Conservation (phyloP, 441 rosid species). For the Macaranga tanarius region DNA sequence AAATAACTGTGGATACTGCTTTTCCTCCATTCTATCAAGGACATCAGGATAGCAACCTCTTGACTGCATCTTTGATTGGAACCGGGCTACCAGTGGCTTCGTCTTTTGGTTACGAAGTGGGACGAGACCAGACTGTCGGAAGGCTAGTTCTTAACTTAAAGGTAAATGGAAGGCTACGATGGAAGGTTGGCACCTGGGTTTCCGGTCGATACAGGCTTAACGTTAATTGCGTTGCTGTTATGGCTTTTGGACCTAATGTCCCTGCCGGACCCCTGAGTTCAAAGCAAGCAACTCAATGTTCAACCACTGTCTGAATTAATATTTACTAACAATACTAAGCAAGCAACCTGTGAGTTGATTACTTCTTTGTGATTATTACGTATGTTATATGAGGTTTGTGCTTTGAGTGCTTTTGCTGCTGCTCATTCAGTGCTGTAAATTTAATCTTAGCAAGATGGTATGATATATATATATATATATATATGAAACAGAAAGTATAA, state of each 20-base stretch:
- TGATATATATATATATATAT: no score
- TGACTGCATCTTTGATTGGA: conserved; percentile 51
- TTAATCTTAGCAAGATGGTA: not conserved
- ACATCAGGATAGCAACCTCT: conserved; percentile 41
- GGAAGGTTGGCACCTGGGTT: conserved; percentile 76
- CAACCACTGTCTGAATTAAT: conserved; percentile 42
- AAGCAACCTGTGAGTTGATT: not conserved
- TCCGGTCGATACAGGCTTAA: conserved; percentile 51
- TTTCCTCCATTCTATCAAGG: conserved; percentile 68
- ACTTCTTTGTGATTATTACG: not conserved
- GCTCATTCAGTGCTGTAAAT: not conserved
- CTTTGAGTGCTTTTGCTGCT: conserved; percentile 6
- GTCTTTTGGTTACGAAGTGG: conserved; percentile 49
- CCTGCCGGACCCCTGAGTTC: conserved; percentile 42
- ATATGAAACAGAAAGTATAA: not conserved
- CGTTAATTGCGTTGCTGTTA: conserved; percentile 51
- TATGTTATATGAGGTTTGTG: not conserved
- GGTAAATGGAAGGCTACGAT: conserved; percentile 53
- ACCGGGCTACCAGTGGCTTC: conserved; percentile 51
- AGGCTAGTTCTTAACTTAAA: conserved; percentile 40
- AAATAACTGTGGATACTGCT: conserved; percentile 46
- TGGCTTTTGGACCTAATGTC: conserved; percentile 46
- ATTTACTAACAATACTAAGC: conserved; percentile 3
- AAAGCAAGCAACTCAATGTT: conserved; percentile 50
- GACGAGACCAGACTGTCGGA: conserved; percentile 48